Evolutionary conservation across 345 rosid genomes (phyloP), one percentile per base, ranked within the genome.

Genomic region (Zanthoxylum bungeanum): DNA sequence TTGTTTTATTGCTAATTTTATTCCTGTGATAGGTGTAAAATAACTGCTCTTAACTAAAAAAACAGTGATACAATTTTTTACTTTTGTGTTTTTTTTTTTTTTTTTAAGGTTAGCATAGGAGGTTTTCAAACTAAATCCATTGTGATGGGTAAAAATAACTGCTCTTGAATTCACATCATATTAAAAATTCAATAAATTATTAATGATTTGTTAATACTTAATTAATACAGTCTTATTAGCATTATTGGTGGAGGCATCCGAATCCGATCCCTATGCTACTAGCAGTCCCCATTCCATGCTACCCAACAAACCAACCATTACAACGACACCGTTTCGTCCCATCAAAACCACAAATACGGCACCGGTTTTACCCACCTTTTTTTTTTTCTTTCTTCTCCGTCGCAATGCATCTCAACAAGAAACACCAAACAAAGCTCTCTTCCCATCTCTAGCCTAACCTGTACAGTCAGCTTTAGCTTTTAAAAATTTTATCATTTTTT

Each of bases 231-330:
- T 14, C 37, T 28, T 57, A 16, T n/a, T n/a, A n/a, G 6, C 8
- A 12, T 36, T 24, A 22, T 27, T 25, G n/a, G 19, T 25, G 22
- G 37, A n/a, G n/a, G n/a, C n/a, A n/a, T 46, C 55, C n/a, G n/a
- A n/a, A n/a, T n/a, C 42, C 28, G 31, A 65, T 65, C 69, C 69
- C 69, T 8, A 47, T 31, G 56, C 8, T 30, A 50, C 12, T 39
- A 22, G 50, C n/a, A n/a, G n/a, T 22, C 12, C 2, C 0, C 64
- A 9, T 60, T 27, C n/a, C 44, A 64, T 9, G 37, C 55, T 4
- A 14, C 5, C 69, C 16, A 21, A 11, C 39, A 64, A 63, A 37
- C 49, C 12, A 9, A 31, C n/a, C 5, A 10, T 4, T 27, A n/a
- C 10, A 30, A 66, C 70, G 70, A 31, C 58, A 14, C 19, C 44